phyloP scores from a whole-genome alignment of 129 eudicot species.

The Solidago caesia region DNA sequence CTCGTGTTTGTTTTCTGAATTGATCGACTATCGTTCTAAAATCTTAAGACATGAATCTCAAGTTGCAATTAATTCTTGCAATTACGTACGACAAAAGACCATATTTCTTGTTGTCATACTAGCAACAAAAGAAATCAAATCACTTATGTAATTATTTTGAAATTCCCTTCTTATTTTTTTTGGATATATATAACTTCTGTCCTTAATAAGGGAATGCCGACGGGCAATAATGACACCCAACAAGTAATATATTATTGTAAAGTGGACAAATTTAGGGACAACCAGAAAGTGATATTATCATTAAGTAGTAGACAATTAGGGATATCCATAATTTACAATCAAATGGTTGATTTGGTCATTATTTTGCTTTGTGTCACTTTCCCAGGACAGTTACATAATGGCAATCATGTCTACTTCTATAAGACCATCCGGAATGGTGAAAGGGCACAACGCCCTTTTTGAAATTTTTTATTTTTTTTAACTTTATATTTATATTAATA shows the following conservation, averaged over 20 bases:
- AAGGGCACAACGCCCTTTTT: too few relatives aligned
- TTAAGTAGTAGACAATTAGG: slow-evolving; percentile 13
- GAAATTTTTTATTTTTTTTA: too few relatives aligned
- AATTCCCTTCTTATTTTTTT: slow-evolving; percentile 22
- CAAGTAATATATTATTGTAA: neutral
- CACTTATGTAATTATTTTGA: slow-evolving; percentile 22
- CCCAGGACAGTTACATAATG: neutral
- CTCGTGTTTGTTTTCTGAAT: too few relatives aligned
- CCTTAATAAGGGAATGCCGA: slow-evolving; percentile 24
- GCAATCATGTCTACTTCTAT: neutral
- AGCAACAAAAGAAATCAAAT: slow-evolving; percentile 5
- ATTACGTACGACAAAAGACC: too few relatives aligned
- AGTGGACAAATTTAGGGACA: slow-evolving; percentile 13
- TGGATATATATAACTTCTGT: neutral
- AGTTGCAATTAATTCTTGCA: too few relatives aligned
- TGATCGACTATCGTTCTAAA: too few relatives aligned
- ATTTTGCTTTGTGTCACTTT: slow-evolving; percentile 19
- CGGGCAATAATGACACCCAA: slow-evolving; percentile 14
- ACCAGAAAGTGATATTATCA: slow-evolving; percentile 1
- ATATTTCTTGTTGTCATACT: neutral
- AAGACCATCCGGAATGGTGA: too few relatives aligned
- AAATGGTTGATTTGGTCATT: slow-evolving; percentile 20
- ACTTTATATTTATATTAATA: too few relatives aligned
- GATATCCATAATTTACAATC: slow-evolving; percentile 13
- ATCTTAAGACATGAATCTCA: too few relatives aligned